Base-by-base conservation (phyloP, 148 eudicot genomes). In the Linanthus parryae region DNA sequence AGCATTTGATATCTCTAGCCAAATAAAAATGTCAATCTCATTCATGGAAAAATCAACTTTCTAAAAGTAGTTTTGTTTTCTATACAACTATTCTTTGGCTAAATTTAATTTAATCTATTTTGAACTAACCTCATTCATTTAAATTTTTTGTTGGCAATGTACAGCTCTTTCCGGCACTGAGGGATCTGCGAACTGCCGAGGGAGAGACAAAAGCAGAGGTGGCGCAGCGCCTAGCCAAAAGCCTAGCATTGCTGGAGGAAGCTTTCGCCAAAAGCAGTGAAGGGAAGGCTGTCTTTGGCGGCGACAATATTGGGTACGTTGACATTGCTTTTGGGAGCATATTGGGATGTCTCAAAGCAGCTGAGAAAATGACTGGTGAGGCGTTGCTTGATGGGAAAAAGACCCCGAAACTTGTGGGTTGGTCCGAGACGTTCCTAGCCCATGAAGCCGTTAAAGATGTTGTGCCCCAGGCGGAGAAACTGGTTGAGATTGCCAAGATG, bases 281-380 rank as follows among this genome's bases (percentile, higher is more conserved):
- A 28, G 72, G 65, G 10, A 63, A 57, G 42, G 53, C 37, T 3
- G 66, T 41, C 48, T 72, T 72, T 9, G 58, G 72, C 3, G 65
- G 56, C 2, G 52, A 59, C 5, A 17, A 29, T 1, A 54, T 70
- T 16, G 80, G 83, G 1, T 78, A 29, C 48, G 22, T 78, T 0
- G 77, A 78, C 25, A 60, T 78, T 33, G 68, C 60, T 17, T 13
- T 76, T 1, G 73, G 82, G 21, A 10, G 71, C 52, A 49, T 15
- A 54, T 50, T 80, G 54, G 63, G 50, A 11, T 57, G 65, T 68
- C 13, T 76, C 1, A 61, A 39, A 14, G 66, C 38, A 0, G 8
- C 4, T 0, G 73, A 67, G 40, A 57, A 11, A 22, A 12, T 69
- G 38, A 1, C 1, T 0, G 45, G 23, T 13, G 11, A 49, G 0